These are phyloP conservation scores for Xylaria nigripes DNA, from an alignment of 495 filamentous ascomycete genomes.

Conservation along the genomic window DNA sequence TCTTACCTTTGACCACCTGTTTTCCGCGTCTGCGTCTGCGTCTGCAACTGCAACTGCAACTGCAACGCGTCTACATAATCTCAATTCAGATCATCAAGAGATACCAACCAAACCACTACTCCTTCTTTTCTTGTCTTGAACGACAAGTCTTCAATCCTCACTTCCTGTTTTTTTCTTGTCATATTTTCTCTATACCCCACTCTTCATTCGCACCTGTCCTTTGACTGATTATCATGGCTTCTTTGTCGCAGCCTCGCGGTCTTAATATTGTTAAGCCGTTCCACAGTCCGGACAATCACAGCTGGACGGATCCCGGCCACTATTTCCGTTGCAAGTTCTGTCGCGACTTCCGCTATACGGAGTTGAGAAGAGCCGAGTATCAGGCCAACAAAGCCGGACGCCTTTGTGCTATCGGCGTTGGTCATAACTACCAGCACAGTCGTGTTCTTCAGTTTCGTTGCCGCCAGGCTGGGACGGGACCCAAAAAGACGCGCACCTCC, in stretches of 20 bases:
- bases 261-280: background rate
- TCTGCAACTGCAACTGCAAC: background rate
- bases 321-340: slow-evolving; percentile 11
- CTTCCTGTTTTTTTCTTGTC: background rate
- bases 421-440: too few relatives aligned
- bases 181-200: background rate
- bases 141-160: background rate
- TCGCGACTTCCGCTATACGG: background rate
- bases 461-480: too few relatives aligned
- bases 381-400: background rate
- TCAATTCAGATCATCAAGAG: too few relatives aligned
- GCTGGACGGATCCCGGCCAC: slow-evolving; percentile 8
- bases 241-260: background rate
- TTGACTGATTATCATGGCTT: slow-evolving; percentile 12
- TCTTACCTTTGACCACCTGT: background rate
- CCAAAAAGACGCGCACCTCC: background rate
- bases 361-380: background rate
- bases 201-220: background rate
- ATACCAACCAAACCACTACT: background rate
- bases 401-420: background rate
- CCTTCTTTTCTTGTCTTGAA: background rate
- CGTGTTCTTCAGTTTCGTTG: too few relatives aligned
- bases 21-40: background rate
- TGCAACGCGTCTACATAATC: too few relatives aligned
- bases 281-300: background rate